phyloP scores from a whole-genome alignment of 352 stramenopile species.

The Phytophthora boehmeriae region DNA sequence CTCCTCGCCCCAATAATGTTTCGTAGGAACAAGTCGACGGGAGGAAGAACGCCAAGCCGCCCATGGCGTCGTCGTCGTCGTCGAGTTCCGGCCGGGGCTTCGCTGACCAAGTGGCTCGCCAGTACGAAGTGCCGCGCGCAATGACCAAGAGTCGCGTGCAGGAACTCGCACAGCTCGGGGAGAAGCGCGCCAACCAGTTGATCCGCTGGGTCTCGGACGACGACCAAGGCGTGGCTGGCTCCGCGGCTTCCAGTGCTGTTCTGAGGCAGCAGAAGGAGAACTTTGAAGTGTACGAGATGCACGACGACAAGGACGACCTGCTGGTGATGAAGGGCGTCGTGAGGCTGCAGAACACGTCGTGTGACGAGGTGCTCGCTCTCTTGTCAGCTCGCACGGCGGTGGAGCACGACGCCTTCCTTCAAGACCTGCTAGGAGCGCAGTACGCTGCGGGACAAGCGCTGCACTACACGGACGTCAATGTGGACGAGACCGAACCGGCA shows the following conservation, averaged over 20 bases:
- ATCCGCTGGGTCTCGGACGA: conserved; percentile 70
- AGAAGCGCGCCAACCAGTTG: conserved; percentile 62
- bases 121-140: conserved; percentile 58
- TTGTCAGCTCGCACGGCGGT: conserved; percentile 48
- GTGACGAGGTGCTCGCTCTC: conserved; percentile 70
- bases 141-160: conserved; percentile 49
- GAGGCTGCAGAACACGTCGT: conserved; percentile 68
- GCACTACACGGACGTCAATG: conserved; percentile 53
- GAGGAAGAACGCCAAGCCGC: conserved; percentile 21
- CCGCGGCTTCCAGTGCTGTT: conserved; percentile 36
- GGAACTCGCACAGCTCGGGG: conserved; percentile 50
- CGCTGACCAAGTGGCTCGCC: conserved; percentile 59
- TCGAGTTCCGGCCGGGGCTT: conserved; percentile 33
- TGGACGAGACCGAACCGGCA: conserved; percentile 24
- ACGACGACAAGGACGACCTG: conserved; percentile 50
- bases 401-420: conserved; percentile 57
- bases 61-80: neutral
- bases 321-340: conserved; percentile 78
- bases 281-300: conserved; percentile 79
- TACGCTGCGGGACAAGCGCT: conserved; percentile 66
- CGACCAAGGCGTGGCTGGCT: conserved; percentile 47
- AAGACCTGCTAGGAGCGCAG: conserved; percentile 59
- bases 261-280: conserved; percentile 81
- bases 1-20: conserved; percentile 23
- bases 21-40: conserved; percentile 38